Conservation (phyloP, 2,329 filamentous ascomycete species). For the Monilinia vaccinii-corymbosi region DNA sequence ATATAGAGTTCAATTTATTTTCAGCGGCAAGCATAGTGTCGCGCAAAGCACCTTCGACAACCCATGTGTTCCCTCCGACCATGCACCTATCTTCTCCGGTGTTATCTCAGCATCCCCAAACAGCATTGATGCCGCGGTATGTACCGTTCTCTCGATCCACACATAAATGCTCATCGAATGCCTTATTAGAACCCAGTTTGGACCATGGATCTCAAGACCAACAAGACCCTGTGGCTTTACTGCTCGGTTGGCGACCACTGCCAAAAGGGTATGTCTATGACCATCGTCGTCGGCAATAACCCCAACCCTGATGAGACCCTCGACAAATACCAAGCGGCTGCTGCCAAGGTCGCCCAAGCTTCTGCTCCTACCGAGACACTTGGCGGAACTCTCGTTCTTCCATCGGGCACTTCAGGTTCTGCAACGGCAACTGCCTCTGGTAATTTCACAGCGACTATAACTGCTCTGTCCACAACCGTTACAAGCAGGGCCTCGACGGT, state of each 20-base stretch:
- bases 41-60: slow-evolving; percentile 68
- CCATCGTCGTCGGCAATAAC: slow-evolving; percentile 33
- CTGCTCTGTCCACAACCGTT: not conserved
- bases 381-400: not conserved
- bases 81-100: slow-evolving; percentile 50
- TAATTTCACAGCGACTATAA: not conserved
- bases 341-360: not conserved
- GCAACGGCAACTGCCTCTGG: not conserved
- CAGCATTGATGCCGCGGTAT: not conserved
- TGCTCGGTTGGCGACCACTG: slow-evolving; percentile 69
- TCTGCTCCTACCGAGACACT: not conserved
- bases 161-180: not conserved
- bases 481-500: not conserved
- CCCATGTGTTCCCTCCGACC: slow-evolving; percentile 57
- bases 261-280: slow-evolving; percentile 36
- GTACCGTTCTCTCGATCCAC: not conserved
- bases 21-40: slow-evolving; percentile 61
- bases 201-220: slow-evolving; percentile 59
- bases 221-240: slow-evolving; percentile 68
- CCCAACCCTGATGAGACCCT: not conserved
- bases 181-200: slow-evolving; percentile 51
- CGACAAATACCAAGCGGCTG: not conserved
- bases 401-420: not conserved
- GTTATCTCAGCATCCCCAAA: slow-evolving; percentile 42
- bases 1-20: not conserved